Base-by-base conservation (phyloP, 257 asterid genomes). In the Petunia secreta region DNA sequence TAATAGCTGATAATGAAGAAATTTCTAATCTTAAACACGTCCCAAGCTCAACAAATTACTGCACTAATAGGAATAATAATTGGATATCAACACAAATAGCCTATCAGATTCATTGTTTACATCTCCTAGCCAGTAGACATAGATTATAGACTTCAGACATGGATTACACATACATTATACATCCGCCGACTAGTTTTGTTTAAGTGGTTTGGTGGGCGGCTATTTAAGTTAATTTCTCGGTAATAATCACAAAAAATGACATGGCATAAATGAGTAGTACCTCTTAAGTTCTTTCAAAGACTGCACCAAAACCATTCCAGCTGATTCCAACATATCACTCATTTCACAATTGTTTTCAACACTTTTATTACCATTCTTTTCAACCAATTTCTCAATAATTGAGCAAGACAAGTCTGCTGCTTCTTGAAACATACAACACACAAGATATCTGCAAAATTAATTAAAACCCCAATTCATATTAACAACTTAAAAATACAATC, bases 301-400 rank as follows among this genome's bases (percentile, higher is more conserved):
- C 83, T 93, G 99, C 55, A 91, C 99, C 73, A 93, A 80, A 83
- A 92, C 92, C 99, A 95, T 95, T 36, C 92, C 98, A 46, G 97
- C 92, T 64, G 98, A 91, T 87, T 92, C 97, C 89, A 88, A 78
- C 97, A 90, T 85, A 68, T 89, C 95, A 55, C 73, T 84, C 83
- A 89, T 80, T 46, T 88, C 93, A 80, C 77, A 78, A 75, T 58
- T 63, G 78, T 85, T 85, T 64, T 78, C 79, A 43, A 75, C 68
- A 58, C 62, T 55, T 38, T 54, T 77, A 69, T 71, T 40, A 81
- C 77, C 41, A 80, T 69, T 63, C 2, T 50, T 84, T 79, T 69
- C 85, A 41, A 83, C 76, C 89, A 91, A 85, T 40, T 82, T 86
- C 54, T 82, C 82, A 46, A 95, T 85, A 75, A 91, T 79, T 10